Evolutionary conservation across 1,139 yeast genomes (phyloP).

Genomic region (Arxiozyma slooffiae): DNA sequence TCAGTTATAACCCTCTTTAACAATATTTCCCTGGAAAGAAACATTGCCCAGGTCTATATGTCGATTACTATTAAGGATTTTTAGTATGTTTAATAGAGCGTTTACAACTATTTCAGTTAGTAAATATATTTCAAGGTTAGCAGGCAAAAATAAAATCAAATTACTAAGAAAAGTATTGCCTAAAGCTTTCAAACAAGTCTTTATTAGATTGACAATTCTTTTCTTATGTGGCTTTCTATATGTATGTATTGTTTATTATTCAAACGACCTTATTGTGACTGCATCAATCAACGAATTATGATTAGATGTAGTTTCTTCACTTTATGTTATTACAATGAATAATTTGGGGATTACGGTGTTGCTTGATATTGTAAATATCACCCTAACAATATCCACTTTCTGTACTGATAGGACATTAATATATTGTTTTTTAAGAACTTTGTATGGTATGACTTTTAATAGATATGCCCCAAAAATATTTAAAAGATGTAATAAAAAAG

Average conservation of each 20-base stretch:
- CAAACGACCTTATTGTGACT: conserved; percentile 39
- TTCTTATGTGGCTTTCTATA: conserved; percentile 56
- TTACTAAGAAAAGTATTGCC: conserved; percentile 74
- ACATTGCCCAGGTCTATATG: conserved; percentile 19
- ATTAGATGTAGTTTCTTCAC: conserved; percentile 55
- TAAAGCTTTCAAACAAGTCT: conserved; percentile 67
- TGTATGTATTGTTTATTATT: conserved; percentile 49
- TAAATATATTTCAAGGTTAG: conserved; percentile 73
- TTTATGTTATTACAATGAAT: conserved; percentile 56
- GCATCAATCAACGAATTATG: conserved; percentile 38
- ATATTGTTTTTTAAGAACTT: conserved; percentile 48
- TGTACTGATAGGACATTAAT: conserved; percentile 69
- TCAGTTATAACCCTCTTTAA: conserved; percentile 49
- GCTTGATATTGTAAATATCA: conserved; percentile 56
- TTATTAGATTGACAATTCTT: conserved; percentile 58
- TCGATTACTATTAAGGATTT: conserved; percentile 67
- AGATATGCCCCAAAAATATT: conserved; percentile 55
- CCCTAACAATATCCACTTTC: conserved; percentile 53
- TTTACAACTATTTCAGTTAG: conserved; percentile 75
- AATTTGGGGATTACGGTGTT: conserved; percentile 43
- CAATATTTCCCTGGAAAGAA: conserved; percentile 46
- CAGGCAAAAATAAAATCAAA: conserved; percentile 71
- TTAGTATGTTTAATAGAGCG: conserved; percentile 52
- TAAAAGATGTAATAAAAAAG: conserved; percentile 40
- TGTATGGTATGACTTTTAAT: conserved; percentile 53